Base-by-base conservation (phyloP, 768 basidiomycete species). In the Hericium alpestre region DNA sequence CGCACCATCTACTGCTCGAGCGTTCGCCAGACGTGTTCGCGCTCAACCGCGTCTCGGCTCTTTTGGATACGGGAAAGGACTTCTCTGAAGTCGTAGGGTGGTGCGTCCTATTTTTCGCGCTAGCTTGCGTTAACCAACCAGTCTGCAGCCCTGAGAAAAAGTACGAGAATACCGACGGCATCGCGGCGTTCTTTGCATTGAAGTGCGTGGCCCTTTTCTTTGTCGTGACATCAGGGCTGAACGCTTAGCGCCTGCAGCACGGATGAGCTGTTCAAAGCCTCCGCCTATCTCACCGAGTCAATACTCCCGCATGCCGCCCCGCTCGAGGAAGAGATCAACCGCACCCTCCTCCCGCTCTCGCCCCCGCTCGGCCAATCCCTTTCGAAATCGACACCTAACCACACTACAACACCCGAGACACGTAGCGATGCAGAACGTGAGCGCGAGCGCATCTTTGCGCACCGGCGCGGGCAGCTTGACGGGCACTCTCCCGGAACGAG, bases 201-300 rank as follows among this genome's bases (percentile, higher is more conserved):
- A 82, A 78, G 87, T 87, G 55, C 41, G 81, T 71, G 20, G 41
- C 16, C 8, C 4, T 22, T 37, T 2, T 15, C 47, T 4, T 32
- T 47, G 25, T 50, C 25, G 27, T 38, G 10, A 7, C 23, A 47
- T 51, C 18, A n/a, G 52, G 9, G 51, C 16, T 18, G 20, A 13
- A 22, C 41, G 11, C 49, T 48, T 13, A 11, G 27, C 32, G 7
- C 20, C 37, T 32, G 11, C 58, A 90, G 87, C 60, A 77, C 84
- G 6, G 87, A 90, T 64, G 88, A 90, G 64, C 77, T 89, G 41
- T 80, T 82, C 72, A 90, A 90, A 69, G 77, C 86, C 1, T 80
- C 86, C 11, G 82, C 84, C 6, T 89, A 86, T 62, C 76, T 90
- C 56, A 84, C 87, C 0, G 88, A 90, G 25, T 64, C 70, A n/a